phyloP scores from a whole-genome alignment of 108 stramenopile species.

The Cyclotella atomus region DNA sequence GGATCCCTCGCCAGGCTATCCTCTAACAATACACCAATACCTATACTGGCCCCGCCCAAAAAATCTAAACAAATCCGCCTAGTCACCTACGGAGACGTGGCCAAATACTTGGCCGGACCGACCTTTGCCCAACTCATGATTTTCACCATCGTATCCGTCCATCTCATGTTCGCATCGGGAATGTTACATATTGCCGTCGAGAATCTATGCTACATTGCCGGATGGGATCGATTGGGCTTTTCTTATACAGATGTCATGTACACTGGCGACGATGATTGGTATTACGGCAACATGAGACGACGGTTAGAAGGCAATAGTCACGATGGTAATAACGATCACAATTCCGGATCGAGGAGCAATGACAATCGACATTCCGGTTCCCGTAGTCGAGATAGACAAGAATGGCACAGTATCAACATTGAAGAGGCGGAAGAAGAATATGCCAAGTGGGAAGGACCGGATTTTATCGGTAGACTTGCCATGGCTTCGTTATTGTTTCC shows the following conservation, averaged over 20 bases:
- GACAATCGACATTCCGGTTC: neutral
- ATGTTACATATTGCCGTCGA: slow-evolving; percentile 48
- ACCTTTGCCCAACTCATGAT: slow-evolving; percentile 29
- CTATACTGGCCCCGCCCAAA: slow-evolving; percentile 17
- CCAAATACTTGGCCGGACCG: slow-evolving; percentile 38
- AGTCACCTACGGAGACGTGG: slow-evolving; percentile 57
- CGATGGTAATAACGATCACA: neutral
- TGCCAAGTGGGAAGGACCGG: slow-evolving; percentile 44
- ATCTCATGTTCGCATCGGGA: slow-evolving; percentile 54
- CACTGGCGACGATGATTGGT: slow-evolving; percentile 2
- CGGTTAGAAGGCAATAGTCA: neutral
- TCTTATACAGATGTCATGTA: slow-evolving; percentile 32
- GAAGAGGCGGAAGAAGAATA: slow-evolving; percentile 36
- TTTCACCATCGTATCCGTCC: slow-evolving; percentile 47
- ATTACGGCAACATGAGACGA: slow-evolving; percentile 1
- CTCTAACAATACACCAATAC: too few species aligned
- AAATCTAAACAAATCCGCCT: slow-evolving; percentile 34
- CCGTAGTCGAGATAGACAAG: slow-evolving; percentile 3
- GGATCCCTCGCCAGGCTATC: neutral
- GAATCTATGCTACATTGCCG: slow-evolving; percentile 51
- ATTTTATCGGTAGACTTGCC: slow-evolving; percentile 37
- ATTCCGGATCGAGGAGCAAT: slow-evolving; percentile 21
- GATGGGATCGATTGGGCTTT: slow-evolving; percentile 50
- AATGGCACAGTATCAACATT: slow-evolving; percentile 8
- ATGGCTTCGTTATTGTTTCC: slow-evolving; percentile 48